Percentiles rank a stretch among this genome's conserved stretches.
Evolutionary conservation across 2,329 filamentous ascomycete species (phyloP).

Genomic region (Pyricularia pennisetigena): DNA sequence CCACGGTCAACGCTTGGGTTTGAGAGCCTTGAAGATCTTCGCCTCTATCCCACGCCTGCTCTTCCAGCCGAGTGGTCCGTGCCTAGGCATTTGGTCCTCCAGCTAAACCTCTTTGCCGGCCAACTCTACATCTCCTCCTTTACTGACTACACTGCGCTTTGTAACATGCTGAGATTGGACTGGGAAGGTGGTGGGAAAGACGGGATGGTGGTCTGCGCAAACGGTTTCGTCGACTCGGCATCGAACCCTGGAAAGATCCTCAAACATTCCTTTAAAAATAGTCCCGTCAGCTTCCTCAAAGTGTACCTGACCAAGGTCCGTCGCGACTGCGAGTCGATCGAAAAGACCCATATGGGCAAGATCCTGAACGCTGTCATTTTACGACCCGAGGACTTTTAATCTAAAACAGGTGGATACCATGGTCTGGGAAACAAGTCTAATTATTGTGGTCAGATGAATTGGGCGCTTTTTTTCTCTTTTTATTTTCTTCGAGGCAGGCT

Average conservation of each 20-base stretch:
- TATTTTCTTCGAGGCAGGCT: neutral
- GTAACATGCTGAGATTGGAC: slow-evolving; percentile 34
- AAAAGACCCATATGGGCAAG: slow-evolving; percentile 30
- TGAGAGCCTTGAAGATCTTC: slow-evolving; percentile 32
- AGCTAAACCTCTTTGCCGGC: slow-evolving; percentile 58
- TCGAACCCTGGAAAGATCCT: neutral
- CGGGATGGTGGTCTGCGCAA: neutral
- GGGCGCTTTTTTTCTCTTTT: neutral
- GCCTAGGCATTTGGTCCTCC: slow-evolving; percentile 22
- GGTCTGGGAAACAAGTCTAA: neutral
- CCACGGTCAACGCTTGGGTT: slow-evolving; percentile 28
- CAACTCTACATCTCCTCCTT: slow-evolving; percentile 51
- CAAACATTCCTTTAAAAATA: neutral
- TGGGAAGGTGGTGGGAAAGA: neutral
- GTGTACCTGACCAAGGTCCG: slow-evolving; percentile 25
- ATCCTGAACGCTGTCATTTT: slow-evolving; percentile 26
- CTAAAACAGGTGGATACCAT: neutral
- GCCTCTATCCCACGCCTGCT: slow-evolving; percentile 29
- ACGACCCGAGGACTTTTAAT: neutral
- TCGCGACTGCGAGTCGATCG: slow-evolving; percentile 24
- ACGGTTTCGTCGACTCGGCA: slow-evolving; percentile 2
- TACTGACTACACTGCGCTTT: slow-evolving; percentile 42
- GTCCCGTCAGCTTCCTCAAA: slow-evolving; percentile 14
- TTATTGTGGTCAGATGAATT: neutral
- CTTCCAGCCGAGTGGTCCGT: slow-evolving; percentile 6